Percentiles rank a stretch among this genome's conserved stretches.
Conservation (phyloP, 2,329 filamentous ascomycete genomes). For the Pseudogymnoascus destructans region DNA sequence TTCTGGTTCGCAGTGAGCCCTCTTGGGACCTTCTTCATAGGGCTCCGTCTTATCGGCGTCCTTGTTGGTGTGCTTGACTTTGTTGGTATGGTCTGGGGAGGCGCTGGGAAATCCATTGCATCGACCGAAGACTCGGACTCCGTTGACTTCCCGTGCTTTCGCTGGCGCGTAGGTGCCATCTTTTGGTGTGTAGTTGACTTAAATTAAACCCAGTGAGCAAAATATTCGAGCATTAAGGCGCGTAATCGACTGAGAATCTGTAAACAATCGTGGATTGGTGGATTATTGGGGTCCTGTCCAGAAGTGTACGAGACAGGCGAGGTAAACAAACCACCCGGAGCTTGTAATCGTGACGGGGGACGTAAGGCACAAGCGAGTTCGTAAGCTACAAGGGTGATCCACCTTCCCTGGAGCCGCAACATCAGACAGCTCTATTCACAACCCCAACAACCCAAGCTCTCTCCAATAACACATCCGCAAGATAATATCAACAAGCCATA, state of each 20-base stretch:
- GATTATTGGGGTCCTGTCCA: background rate
- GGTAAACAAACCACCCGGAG: slow-evolving; percentile 3
- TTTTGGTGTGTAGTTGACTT: slow-evolving; percentile 12
- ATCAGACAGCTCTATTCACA: slow-evolving; percentile 9
- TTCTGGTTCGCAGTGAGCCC: slow-evolving; percentile 61
- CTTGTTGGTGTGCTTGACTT: slow-evolving; percentile 28
- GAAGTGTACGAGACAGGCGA: background rate
- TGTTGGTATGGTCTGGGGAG: slow-evolving; percentile 22
- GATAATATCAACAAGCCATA: background rate
- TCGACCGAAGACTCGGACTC: slow-evolving; percentile 21
- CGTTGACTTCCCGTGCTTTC: slow-evolving; percentile 33
- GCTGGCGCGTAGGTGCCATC: slow-evolving; percentile 37
- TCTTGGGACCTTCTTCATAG: slow-evolving; percentile 46
- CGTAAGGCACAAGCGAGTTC: slow-evolving; percentile 8
- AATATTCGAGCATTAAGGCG: background rate
- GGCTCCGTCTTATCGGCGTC: slow-evolving; percentile 38
- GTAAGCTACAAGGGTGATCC: slow-evolving; percentile 5
- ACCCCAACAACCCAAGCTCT: slow-evolving; percentile 10
- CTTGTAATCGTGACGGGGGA: background rate
- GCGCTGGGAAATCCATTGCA: slow-evolving; percentile 20
- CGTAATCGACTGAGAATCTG: background rate
- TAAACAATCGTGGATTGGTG: background rate
- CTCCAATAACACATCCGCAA: slow-evolving; percentile 4
- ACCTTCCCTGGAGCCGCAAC: slow-evolving; percentile 3
- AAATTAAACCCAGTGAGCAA: background rate